phyloP scores from a whole-genome alignment of 2,329 filamentous ascomycete genomes.

The Fusarium caatingaense region DNA sequence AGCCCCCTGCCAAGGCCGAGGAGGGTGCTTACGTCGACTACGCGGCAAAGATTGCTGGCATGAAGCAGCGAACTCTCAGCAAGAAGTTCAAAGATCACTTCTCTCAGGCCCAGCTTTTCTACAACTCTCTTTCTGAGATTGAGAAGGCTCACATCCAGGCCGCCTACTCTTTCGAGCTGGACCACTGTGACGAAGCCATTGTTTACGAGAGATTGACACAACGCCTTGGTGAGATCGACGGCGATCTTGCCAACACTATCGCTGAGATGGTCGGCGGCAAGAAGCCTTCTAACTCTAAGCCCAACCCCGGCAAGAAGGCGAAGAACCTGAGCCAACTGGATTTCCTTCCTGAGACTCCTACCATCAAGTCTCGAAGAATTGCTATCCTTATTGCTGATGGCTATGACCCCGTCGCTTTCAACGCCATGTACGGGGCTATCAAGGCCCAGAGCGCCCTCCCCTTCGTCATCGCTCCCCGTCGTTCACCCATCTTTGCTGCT shows the following conservation, averaged over 20 bases:
- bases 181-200: conserved; percentile 82
- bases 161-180: conserved; percentile 79
- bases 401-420: conserved; percentile 75
- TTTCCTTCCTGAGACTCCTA: conserved; percentile 70
- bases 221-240: conserved; percentile 78
- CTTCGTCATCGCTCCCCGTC: conserved; percentile 76
- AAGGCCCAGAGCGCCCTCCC: conserved; percentile 72
- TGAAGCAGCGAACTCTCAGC: conserved; percentile 76
- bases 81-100: conserved; percentile 83
- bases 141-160: conserved; percentile 80
- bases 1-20: conserved; percentile 70
- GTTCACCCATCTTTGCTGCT: conserved; percentile 72
- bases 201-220: conserved; percentile 78
- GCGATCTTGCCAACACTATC: conserved; percentile 74
- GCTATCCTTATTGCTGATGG: conserved; percentile 83
- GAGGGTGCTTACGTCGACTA: conserved; percentile 79
- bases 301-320: conserved; percentile 76
- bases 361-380: conserved; percentile 76
- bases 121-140: conserved; percentile 76
- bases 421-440: conserved; percentile 72
- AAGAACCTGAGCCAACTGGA: conserved; percentile 77
- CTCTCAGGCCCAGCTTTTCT: conserved; percentile 84
- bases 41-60: conserved; percentile 70
- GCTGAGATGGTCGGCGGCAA: conserved; percentile 76
- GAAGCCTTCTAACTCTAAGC: conserved; percentile 63